Conservation (phyloP, 352 stramenopile species). For the Elongisporangium senticosum region DNA sequence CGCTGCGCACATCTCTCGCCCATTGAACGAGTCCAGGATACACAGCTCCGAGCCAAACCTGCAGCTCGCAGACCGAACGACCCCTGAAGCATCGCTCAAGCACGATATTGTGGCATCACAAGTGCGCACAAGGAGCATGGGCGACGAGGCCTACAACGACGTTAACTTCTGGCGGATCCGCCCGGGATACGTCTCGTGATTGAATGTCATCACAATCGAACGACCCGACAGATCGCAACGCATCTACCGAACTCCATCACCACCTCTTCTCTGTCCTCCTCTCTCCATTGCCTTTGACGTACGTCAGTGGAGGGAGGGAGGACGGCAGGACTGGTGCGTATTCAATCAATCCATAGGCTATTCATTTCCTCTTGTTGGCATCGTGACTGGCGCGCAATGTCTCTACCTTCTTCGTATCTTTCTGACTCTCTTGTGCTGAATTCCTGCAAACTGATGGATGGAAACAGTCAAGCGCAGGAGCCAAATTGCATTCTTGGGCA, state of each 20-base stretch:
- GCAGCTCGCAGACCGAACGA: neutral
- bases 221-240: neutral
- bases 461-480: neutral
- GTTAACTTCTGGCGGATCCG: constrained; percentile 82
- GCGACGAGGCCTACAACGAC: constrained; percentile 83
- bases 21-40: neutral
- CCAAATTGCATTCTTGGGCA: neutral
- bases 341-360: neutral
- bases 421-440: neutral
- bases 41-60: neutral
- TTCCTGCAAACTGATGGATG: too few relatives aligned
- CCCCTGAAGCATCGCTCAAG: neutral
- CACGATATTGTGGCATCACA: constrained; percentile 25
- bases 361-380: neutral
- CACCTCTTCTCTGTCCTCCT: neutral
- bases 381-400: neutral
- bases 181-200: constrained; percentile 27
- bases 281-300: neutral
- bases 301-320: neutral
- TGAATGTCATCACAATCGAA: neutral
- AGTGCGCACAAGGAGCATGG: constrained; percentile 43
- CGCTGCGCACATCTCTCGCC: neutral
- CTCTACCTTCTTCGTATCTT: neutral
- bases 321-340: neutral
- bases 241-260: neutral